These are phyloP conservation scores for Apiospora malaysiana DNA, from an alignment of 2,329 filamentous ascomycete species.

Conservation along the genomic window DNA sequence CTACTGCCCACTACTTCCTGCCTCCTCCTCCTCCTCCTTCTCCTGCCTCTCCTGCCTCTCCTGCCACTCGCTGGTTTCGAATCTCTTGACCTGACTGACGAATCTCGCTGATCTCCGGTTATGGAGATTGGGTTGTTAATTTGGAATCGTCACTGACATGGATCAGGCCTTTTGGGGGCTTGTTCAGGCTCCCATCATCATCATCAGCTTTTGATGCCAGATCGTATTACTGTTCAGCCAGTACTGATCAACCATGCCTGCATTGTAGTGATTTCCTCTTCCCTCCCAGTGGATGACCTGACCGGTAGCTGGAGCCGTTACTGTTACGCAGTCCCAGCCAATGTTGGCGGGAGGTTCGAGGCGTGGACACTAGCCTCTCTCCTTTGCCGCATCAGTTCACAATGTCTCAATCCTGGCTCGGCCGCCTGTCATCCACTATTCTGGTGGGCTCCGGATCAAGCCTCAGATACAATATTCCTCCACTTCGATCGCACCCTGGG, in stretches of 20 bases:
- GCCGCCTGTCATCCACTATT: conserved; percentile 14
- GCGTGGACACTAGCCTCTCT: conserved; percentile 18
- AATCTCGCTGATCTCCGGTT: neutral
- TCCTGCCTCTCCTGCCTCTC: neutral
- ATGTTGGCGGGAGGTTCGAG: conserved; percentile 9
- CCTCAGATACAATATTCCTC: conserved; percentile 14
- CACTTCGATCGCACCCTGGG: conserved; percentile 14
- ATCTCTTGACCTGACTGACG: neutral
- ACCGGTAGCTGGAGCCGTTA: neutral
- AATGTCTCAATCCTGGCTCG: conserved; percentile 20
- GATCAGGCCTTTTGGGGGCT: neutral
- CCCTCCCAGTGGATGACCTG: neutral
- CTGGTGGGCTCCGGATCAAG: conserved; percentile 6
- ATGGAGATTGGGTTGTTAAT: conserved; percentile 12
- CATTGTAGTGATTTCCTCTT: neutral
- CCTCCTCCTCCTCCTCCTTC: too few relatives aligned
- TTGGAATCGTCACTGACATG: conserved; percentile 14
- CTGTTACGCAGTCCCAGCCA: conserved; percentile 9
- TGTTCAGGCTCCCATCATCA: neutral
- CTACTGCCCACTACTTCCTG: too few relatives aligned
- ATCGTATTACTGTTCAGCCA: neutral
- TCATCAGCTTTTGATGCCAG: neutral
- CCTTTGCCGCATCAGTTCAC: conserved; percentile 18
- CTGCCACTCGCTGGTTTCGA: neutral
- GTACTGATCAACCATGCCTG: neutral